Conservation (phyloP, 768 basidiomycete species). For the Suillus americanus region DNA sequence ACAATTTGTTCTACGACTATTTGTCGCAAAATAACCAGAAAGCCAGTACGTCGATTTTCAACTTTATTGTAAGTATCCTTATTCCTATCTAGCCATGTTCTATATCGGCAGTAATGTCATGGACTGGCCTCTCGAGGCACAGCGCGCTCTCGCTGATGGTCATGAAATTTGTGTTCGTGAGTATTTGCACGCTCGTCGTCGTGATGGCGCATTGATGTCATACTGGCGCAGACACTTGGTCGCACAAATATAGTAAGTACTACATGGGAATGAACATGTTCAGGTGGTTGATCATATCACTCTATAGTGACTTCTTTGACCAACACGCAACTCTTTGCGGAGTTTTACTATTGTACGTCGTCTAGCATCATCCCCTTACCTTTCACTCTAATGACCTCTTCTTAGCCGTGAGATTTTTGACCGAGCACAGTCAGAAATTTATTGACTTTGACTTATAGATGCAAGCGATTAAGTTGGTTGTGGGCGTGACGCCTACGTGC, state of each 20-base stretch:
- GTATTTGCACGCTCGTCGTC: slow-evolving; percentile 25
- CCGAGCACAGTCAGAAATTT: neutral
- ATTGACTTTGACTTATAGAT: slow-evolving; percentile 31
- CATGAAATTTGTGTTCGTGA: slow-evolving; percentile 63
- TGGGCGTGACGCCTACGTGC: slow-evolving; percentile 57
- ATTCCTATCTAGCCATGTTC: slow-evolving; percentile 48
- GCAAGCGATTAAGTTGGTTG: slow-evolving; percentile 52
- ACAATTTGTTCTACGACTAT: slow-evolving; percentile 62
- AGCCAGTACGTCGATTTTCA: slow-evolving; percentile 46
- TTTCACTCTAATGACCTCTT: neutral
- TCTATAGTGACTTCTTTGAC: slow-evolving; percentile 53
- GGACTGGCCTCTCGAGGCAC: slow-evolving; percentile 56
- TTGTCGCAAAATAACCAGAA: slow-evolving; percentile 52
- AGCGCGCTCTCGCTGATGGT: slow-evolving; percentile 51
- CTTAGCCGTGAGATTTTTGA: slow-evolving; percentile 23
- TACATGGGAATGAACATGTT: neutral
- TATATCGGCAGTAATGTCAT: slow-evolving; percentile 60
- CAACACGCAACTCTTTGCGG: slow-evolving; percentile 71
- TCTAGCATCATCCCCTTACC: neutral
- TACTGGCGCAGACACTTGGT: slow-evolving; percentile 28
- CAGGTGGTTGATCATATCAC: neutral
- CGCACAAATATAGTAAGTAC: slow-evolving; percentile 45
- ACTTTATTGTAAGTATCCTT: neutral
- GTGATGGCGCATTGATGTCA: neutral
- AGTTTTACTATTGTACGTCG: slow-evolving; percentile 68